Evolutionary conservation across 75 land plant species (phyloP).

Genomic region (Adiantum capillusveneris): DNA sequence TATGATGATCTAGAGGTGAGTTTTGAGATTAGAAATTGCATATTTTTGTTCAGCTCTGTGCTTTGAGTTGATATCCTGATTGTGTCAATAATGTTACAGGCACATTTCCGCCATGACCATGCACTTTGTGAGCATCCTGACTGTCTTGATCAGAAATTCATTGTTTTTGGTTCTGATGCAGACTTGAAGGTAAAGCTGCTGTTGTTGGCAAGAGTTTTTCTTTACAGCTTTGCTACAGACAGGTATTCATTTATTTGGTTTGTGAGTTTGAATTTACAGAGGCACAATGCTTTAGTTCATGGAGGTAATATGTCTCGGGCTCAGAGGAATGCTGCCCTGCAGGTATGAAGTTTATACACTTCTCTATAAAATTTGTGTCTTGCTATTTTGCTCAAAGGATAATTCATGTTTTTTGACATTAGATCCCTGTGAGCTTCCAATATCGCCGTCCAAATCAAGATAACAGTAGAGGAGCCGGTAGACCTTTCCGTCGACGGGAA

Average conservation of each 20-base stretch:
- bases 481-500: too few species aligned
- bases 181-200: constrained; percentile 70
- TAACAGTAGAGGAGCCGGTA: too few species aligned
- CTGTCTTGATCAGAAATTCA: constrained; percentile 88
- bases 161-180: constrained; percentile 75
- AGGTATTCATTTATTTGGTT: too few species aligned
- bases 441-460: constrained; percentile 46
- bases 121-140: constrained; percentile 82
- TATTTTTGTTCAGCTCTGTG: neutral
- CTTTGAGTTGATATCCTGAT: neutral
- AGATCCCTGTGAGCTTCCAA: constrained; percentile 88
- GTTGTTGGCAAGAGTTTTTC: too few species aligned
- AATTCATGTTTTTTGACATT: constrained; percentile 5
- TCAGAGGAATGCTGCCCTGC: constrained; percentile 84
- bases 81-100: constrained; percentile 24
- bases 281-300: constrained; percentile 86
- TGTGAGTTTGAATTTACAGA: constrained; percentile 34
- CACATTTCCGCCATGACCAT: constrained; percentile 72
- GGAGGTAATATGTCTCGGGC: constrained; percentile 94
- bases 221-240: too few species aligned
- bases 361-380: neutral
- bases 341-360: constrained; percentile 30
- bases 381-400: neutral
- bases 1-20: constrained; percentile 92
- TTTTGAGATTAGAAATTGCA: neutral